Conservation (phyloP, 2,329 filamentous ascomycete genomes). For the Fusarium sp. region DNA sequence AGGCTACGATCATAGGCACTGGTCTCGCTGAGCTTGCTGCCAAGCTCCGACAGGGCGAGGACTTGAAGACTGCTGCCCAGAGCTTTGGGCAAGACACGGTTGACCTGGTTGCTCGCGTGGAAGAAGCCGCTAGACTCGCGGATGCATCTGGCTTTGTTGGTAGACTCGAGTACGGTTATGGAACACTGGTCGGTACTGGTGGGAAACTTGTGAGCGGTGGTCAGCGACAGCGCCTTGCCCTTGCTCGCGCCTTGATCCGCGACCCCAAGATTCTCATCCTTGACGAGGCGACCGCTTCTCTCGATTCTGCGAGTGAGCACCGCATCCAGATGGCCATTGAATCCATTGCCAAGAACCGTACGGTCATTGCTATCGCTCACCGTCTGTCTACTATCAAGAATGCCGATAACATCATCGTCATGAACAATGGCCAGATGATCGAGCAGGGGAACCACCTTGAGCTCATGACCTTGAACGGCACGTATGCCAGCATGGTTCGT, state of each 20-base stretch:
- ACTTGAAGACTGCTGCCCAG: constrained; percentile 56
- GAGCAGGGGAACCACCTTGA: constrained; percentile 72
- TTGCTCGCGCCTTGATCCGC: constrained; percentile 65
- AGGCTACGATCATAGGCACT: constrained; percentile 58
- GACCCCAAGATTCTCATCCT: constrained; percentile 66
- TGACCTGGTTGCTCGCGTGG: constrained; percentile 61
- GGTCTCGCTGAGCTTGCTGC: constrained; percentile 60
- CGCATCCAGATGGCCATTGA: constrained; percentile 62
- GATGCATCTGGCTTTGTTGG: constrained; percentile 67
- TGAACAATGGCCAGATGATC: constrained; percentile 66
- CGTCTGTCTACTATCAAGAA: constrained; percentile 68
- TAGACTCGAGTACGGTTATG: constrained; percentile 62
- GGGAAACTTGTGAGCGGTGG: constrained; percentile 67
- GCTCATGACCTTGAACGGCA: constrained; percentile 59
- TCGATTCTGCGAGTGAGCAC: constrained; percentile 67
- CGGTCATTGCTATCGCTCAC: constrained; percentile 73
- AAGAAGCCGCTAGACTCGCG: constrained; percentile 63
- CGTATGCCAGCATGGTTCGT: constrained; percentile 63
- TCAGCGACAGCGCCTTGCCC: constrained; percentile 67
- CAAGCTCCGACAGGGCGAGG: constrained; percentile 60
- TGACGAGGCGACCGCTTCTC: constrained; percentile 69
- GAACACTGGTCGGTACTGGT: constrained; percentile 61
- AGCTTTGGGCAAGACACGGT: constrained; percentile 54
- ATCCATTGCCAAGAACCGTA: constrained; percentile 60
- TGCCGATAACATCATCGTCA: constrained; percentile 73